Conservation (phyloP, 148 eudicot genomes). For the Fagopyrum homotropicum region DNA sequence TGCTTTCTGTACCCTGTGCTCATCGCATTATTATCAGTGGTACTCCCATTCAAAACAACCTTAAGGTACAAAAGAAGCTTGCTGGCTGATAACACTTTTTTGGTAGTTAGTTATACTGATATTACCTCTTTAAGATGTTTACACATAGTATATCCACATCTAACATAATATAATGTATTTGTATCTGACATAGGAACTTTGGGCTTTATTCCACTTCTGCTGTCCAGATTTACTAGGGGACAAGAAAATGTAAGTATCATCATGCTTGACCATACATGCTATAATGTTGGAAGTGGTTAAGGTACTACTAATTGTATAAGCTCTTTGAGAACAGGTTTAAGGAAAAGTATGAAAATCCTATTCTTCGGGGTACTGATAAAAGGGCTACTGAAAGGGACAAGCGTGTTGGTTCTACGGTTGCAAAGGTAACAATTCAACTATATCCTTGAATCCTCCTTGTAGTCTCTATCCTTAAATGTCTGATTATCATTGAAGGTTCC, state of each 20-base stretch:
- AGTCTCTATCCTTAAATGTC: neutral
- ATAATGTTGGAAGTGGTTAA: neutral
- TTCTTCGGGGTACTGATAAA: constrained; percentile 90
- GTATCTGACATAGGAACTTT: constrained; percentile 53
- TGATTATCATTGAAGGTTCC: neutral
- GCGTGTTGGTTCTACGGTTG: constrained; percentile 80
- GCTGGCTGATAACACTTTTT: neutral
- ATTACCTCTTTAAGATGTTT: constrained; percentile 26
- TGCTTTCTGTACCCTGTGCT: constrained; percentile 80
- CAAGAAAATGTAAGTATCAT: constrained; percentile 53
- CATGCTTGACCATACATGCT: neutral
- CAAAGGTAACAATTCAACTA: constrained; percentile 52
- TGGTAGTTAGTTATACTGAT: constrained; percentile 29
- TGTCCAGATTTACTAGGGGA: constrained; percentile 93
- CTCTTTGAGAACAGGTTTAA: constrained; percentile 50
- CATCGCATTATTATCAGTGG: constrained; percentile 94
- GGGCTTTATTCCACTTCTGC: constrained; percentile 94
- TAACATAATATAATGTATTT: constrained; percentile 1
- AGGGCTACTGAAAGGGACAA: constrained; percentile 83
- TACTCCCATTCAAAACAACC: constrained; percentile 91
- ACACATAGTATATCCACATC: neutral
- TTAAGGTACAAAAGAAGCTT: constrained; percentile 48
- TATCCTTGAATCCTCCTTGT: neutral
- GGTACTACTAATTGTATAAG: neutral
- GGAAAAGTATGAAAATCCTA: constrained; percentile 59